Percentiles rank a stretch among this genome's conserved stretches.
These are phyloP conservation scores for Suillus clintonianus DNA, from an alignment of 768 basidiomycete species.

Conservation along the genomic window DNA sequence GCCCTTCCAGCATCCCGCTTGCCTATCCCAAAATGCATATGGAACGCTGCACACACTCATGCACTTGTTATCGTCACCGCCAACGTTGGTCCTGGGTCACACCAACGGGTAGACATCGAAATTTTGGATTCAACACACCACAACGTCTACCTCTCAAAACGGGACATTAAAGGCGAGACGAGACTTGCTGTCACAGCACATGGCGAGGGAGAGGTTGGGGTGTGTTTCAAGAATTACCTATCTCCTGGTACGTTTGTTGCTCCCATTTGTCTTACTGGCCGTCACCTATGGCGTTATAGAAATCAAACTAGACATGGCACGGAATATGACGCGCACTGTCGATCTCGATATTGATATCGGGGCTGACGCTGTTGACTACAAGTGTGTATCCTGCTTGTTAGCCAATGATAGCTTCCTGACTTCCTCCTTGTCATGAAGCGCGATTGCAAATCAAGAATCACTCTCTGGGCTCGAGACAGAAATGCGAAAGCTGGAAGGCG, in stretches of 20 bases:
- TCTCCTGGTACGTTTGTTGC: conserved; percentile 60
- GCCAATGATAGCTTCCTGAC: conserved; percentile 3
- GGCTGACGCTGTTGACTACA: conserved; percentile 98
- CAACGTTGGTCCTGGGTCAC: conserved; percentile 74
- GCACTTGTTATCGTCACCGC: conserved; percentile 95
- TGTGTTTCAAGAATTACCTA: conserved; percentile 87
- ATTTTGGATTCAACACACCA: conserved; percentile 87
- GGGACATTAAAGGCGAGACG: conserved; percentile 85
- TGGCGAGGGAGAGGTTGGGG: conserved; percentile 90
- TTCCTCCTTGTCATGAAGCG: conserved; percentile 47
- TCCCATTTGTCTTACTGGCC: not conserved
- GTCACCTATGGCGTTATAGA: conserved; percentile 33
- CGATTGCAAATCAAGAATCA: conserved; percentile 98
- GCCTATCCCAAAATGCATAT: conserved; percentile 85
- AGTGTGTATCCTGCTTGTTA: conserved; percentile 54
- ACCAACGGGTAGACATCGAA: conserved; percentile 90
- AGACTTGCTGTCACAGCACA: conserved; percentile 93
- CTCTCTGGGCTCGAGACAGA: conserved; percentile 95
- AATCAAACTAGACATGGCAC: conserved; percentile 45
- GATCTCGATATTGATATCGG: conserved; percentile 98
- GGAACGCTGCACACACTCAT: conserved; percentile 88
- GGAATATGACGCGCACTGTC: conserved; percentile 63
- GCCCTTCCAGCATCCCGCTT: conserved; percentile 67
- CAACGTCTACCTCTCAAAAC: conserved; percentile 91
- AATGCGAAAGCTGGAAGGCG: conserved; percentile 95